Conservation (phyloP, 768 basidiomycete species). For the Kwoniella heveanensis region DNA sequence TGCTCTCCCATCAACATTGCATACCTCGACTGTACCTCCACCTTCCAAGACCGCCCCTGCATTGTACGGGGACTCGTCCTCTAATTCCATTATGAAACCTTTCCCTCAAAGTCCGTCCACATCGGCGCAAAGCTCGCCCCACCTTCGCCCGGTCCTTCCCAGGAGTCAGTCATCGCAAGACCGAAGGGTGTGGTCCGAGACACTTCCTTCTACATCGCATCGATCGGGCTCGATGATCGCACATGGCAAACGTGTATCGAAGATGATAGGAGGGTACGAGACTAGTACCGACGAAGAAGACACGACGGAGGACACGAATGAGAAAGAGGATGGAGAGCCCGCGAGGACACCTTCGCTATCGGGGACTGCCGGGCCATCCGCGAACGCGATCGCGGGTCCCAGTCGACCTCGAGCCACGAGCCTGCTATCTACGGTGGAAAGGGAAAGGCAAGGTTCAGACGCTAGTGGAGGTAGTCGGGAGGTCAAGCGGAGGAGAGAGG, state of each 20-base stretch:
- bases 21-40: constrained; percentile 19
- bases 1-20: constrained; percentile 15
- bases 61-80: constrained; percentile 24
- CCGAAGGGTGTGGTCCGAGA: constrained; percentile 25
- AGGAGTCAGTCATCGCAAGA: constrained; percentile 20
- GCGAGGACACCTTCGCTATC: constrained; percentile 12
- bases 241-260: constrained; percentile 32
- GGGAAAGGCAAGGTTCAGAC: constrained; percentile 18
- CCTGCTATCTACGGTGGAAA: constrained; percentile 5
- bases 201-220: constrained; percentile 9
- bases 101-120: constrained; percentile 3
- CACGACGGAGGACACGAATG: constrained; percentile 12
- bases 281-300: constrained; percentile 25
- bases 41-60: constrained; percentile 21
- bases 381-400: constrained; percentile 8
- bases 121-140: background rate
- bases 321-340: constrained; percentile 8
- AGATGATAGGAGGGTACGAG: constrained; percentile 44
- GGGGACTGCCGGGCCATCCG: background rate
- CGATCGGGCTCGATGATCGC: constrained; percentile 22
- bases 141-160: background rate
- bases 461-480: constrained; percentile 18
- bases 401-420: constrained; percentile 21
- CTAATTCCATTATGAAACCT: constrained; percentile 14
- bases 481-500: constrained; percentile 5